These are phyloP conservation scores for Fraxinus excelsior DNA, from an alignment of 257 asterid species.

Conservation along the genomic window DNA sequence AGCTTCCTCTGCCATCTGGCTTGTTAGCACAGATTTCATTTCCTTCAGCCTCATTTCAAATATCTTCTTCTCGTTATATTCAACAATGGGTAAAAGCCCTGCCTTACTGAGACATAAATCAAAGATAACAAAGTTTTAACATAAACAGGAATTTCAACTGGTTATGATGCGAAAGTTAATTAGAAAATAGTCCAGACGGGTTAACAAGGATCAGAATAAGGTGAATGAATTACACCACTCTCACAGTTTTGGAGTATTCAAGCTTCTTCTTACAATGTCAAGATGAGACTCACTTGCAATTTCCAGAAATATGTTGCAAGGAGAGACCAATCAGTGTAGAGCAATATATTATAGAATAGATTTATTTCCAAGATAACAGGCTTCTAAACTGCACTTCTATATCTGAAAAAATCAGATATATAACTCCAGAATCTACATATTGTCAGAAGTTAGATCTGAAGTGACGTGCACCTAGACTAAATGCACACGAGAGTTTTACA, in stretches of 20 bases:
- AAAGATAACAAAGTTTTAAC: constrained; percentile 12
- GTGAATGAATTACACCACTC: neutral
- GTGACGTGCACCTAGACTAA: neutral
- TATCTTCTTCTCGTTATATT: constrained; percentile 78
- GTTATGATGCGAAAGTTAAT: no score
- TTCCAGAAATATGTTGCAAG: neutral
- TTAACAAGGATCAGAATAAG: neutral
- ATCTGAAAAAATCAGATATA: no score
- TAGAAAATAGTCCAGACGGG: neutral
- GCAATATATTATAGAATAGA: neutral
- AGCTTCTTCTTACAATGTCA: neutral
- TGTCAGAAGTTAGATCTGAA: neutral
- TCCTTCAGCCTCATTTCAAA: constrained; percentile 88
- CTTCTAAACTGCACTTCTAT: neutral
- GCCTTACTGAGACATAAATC: constrained; percentile 57
- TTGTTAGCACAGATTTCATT: constrained; percentile 78
- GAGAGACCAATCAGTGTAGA: constrained; percentile 20
- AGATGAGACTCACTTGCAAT: neutral
- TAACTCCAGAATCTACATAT: neutral
- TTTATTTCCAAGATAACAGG: neutral
- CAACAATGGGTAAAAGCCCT: constrained; percentile 71
- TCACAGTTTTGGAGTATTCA: neutral
- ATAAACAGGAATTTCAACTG: neutral
- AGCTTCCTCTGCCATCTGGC: constrained; percentile 78
- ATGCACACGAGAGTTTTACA: neutral